Conservation (phyloP, 2,329 filamentous ascomycete genomes). For the Ceratocystis harringtonii region DNA sequence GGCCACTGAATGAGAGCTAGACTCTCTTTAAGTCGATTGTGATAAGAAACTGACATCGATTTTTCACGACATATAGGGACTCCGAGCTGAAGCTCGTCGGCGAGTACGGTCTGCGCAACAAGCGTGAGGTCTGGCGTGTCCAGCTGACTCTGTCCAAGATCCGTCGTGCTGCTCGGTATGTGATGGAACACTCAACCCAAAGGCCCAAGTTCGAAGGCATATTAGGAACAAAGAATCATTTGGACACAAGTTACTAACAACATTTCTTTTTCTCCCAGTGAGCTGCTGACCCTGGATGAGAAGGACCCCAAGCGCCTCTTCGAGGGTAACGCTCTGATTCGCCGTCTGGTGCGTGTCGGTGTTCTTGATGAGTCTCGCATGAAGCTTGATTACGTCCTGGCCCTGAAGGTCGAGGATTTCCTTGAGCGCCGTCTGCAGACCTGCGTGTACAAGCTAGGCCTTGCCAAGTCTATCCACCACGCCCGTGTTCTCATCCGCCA, state of each 20-base stretch:
- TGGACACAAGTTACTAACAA: constrained; percentile 9
- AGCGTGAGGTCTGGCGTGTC: constrained; percentile 99
- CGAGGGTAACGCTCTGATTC: constrained; percentile 99
- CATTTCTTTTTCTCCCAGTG: constrained; percentile 39
- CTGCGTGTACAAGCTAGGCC: constrained; percentile 99
- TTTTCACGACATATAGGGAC: constrained; percentile 51
- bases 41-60: constrained; percentile 50
- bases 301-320: constrained; percentile 99
- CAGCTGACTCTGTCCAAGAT: constrained; percentile 99
- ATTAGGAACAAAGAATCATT: neutral
- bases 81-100: constrained; percentile 99
- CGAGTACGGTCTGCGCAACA: constrained; percentile 99
- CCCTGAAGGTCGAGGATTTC: constrained; percentile 99
- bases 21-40: constrained; percentile 90
- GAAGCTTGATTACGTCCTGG: constrained; percentile 99
- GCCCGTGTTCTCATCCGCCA: constrained; percentile 99
- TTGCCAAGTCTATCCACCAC: constrained; percentile 99
- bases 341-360: constrained; percentile 98
- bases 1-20: constrained; percentile 98
- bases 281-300: constrained; percentile 98
- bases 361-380: constrained; percentile 99
- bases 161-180: constrained; percentile 98
- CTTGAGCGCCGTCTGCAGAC: constrained; percentile 99
- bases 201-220: neutral
- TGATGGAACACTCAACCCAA: constrained; percentile 4